Evolutionary conservation across 306 rosid species (phyloP), one percentile per base, ranked within the genome.

Genomic region (Oemleria cerasiformis): DNA sequence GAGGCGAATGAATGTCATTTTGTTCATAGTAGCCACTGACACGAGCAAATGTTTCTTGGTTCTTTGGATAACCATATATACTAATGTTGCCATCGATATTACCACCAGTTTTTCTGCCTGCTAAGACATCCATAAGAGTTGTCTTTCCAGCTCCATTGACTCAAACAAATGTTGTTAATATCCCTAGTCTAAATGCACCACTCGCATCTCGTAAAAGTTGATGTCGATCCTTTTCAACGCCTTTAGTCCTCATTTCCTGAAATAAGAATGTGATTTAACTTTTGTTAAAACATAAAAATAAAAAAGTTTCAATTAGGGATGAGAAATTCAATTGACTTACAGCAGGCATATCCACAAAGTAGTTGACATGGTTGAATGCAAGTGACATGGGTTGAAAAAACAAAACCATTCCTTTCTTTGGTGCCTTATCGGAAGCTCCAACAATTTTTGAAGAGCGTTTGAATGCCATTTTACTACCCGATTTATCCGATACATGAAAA

Each of bases 81-180:
- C 67, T 80, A 9, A 88, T 86, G 34, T 63, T 80, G 38, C 94
- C 94, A 67, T 88, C 87, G 44, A 68, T 82, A 54, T 75, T 82
- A 8, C 94, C 94, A 13, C 87, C 80, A 0, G 94, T 88, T 59
- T 88, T 88, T 74, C 94, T 80, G 16, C 91, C 94, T 2, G 91
- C 87, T 58, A 88, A 73, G 30, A 88, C 94, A 63, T 88, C 94
- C 88, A 88, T 80, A 2, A 88, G 77, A 47, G 94, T 88, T 17
- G 94, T 86, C 75, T 88, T 88, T 30, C 94, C 94, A 4, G 94
- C 94, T 17, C 94, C 94, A 80, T 87, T 88, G 10, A 88, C 91
- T 34, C 94, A 91, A 11, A 88, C 89, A 40, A 88, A 64, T 5
- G 94, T 91, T 63, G 94, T 86, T 54, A 88, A 54, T 43, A 88